Base-by-base conservation (phyloP, 208 protist genomes). In the Zelonia costaricensis region DNA sequence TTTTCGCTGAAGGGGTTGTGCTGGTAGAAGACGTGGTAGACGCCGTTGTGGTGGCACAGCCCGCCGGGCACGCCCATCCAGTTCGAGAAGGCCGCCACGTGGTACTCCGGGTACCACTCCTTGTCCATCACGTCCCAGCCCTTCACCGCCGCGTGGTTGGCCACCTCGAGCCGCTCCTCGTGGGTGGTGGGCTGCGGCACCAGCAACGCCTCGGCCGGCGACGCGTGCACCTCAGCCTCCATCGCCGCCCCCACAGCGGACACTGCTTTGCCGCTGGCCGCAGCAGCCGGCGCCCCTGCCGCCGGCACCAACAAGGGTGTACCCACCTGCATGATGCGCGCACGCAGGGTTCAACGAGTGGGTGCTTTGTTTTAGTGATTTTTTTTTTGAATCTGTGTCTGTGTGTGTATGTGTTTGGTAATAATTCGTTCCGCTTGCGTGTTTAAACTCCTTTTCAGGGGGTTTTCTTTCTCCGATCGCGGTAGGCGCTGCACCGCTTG, bases 11-110 rank as follows among this genome's bases (percentile, higher is more conserved):
- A 80, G 3, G 78, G 78, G 43, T 84, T 62, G 47, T 84, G 69
- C 52, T 84, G 78, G 20, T 81, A 85, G 36, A 85, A 81, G 31
- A 76, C 62, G 47, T 81, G 79, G 45, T 78, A 78, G 1, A 53
- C 28, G 0, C 71, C 71, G 4, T 79, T 71, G 75, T 74, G 69
- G 31, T 63, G 51, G 47, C 69, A 78, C 7, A 80, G 54, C 2
- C 79, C 79, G 15, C 71, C 54, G 2, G 79, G 74, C 57, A 81
- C 79, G 15, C 61, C 68, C 59, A 85, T 63, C 75, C 79, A 85
- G 15, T 72, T 68, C 8, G 62, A 58, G 23, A 35, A 59, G 27
- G 79, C 16, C 1, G 69, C 63, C n/a, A 84, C 46, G 44, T 84
- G 78, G 42, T 78, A 84, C 8, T 61, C 49, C 8, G 78, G 78